Evolutionary conservation across 2,329 filamentous ascomycete genomes (phyloP), one percentile per base, ranked within the genome.

Genomic region (Chaetothyriales sp.): DNA sequence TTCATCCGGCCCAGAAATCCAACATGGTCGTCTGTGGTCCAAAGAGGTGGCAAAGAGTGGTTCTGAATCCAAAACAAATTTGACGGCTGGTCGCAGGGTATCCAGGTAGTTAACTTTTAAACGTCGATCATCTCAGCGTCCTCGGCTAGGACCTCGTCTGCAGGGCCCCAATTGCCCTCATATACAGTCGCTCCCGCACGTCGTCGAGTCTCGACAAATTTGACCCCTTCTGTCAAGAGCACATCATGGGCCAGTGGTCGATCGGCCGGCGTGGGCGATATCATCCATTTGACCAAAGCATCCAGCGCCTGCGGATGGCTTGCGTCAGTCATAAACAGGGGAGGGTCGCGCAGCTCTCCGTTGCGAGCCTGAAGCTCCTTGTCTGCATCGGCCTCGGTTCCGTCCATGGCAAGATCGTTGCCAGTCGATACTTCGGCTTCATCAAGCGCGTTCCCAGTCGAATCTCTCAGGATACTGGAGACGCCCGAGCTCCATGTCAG

Each of bases 151-250:
- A 80, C 71, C 55, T 81, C 76, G 56, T 81, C 81, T 20, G 76
- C 76, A 28, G 90, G 90, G 3, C 92, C 92, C 84, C 89, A 98
- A 64, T 86, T 92, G 55, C 92, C 92, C 69, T 98, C 92, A 60
- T 85, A 98, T 49, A 98, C 81, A 0, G 88, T 95, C n/a, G 92
- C 92, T 44, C 88, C 86, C 9, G 88, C 86, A 50, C 84, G 81
- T 50, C 88, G 81, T 55, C 88, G 81, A 48, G 73, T 70, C 50
- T 81, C 77, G 28, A 93, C 83, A 85, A 92, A 98, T 54, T 76
- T 77, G 49, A 95, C 76, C 20, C 87, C 86, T 47, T 81, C 79
- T 1, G 81, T 77, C 45, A 77, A 70, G 46, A 95, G 76, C 9
- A 98, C 70, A 56, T 93, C 78, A 49, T 83, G 75, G 20, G 87